These are phyloP conservation scores for Diaporthe capsici DNA, from an alignment of 2,329 filamentous ascomycete genomes.

Conservation along the genomic window DNA sequence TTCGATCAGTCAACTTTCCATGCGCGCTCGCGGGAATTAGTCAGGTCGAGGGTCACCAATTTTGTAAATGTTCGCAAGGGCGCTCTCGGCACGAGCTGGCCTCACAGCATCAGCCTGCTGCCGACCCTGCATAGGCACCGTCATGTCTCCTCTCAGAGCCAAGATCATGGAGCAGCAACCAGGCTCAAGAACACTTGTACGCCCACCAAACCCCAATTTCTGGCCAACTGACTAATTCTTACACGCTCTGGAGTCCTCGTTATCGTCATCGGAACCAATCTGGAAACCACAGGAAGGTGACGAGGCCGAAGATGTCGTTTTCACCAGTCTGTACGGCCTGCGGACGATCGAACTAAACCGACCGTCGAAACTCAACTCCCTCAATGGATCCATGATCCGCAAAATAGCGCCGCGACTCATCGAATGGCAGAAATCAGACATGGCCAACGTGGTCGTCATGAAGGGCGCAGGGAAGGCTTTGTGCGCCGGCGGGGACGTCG, in stretches of 20 bases:
- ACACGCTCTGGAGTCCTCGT: constrained; percentile 24
- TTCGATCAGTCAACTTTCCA: constrained; percentile 23
- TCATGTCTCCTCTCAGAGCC: constrained; percentile 84
- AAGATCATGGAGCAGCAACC: constrained; percentile 68
- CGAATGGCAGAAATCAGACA: constrained; percentile 95
- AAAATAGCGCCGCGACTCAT: constrained; percentile 92
- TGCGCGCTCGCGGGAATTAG: constrained; percentile 19
- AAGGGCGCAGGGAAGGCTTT: constrained; percentile 92
- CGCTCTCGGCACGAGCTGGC: constrained; percentile 67
- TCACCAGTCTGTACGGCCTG: constrained; percentile 89
- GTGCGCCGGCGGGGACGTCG: constrained; percentile 94
- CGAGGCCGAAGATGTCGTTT: constrained; percentile 91
- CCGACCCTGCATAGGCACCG: constrained; percentile 57
- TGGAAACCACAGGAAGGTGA: constrained; percentile 74
- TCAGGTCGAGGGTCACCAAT: constrained; percentile 18
- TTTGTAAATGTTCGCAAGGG: constrained; percentile 69
- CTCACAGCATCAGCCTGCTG: constrained; percentile 61
- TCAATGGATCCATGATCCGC: constrained; percentile 93
- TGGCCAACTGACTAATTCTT: constrained; percentile 27
- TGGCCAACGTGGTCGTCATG: constrained; percentile 93
- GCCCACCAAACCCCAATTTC: constrained; percentile 41
- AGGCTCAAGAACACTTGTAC: constrained; percentile 62
- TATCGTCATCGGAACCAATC: constrained; percentile 30
- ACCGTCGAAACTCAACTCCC: constrained; percentile 90
- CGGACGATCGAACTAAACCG: constrained; percentile 95